Evolutionary conservation across 2,329 filamentous ascomycete genomes (phyloP).

Genomic region (Pleomassaria siparia): DNA sequence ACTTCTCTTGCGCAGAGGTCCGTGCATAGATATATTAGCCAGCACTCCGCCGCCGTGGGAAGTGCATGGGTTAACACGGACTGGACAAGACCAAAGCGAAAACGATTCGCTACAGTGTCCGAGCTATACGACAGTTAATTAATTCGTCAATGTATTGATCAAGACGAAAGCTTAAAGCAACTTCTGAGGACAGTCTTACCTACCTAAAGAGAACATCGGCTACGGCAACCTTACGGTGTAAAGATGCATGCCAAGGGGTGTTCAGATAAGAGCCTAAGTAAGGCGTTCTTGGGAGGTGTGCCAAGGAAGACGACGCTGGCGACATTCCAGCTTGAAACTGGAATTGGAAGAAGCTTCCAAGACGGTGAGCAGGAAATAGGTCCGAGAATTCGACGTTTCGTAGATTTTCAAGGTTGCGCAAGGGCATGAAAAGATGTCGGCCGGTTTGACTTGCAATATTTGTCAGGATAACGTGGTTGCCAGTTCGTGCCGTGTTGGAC

Average conservation of each 20-base stretch:
- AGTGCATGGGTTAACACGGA: slow-evolving; percentile 11
- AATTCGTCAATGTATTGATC: slow-evolving; percentile 19
- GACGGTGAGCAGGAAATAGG: neutral
- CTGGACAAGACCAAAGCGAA: slow-evolving; percentile 6
- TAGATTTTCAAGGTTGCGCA: neutral
- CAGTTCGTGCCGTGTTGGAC: too few species aligned
- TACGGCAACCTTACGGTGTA: slow-evolving; percentile 4
- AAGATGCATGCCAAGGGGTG: slow-evolving; percentile 22
- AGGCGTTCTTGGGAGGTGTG: slow-evolving; percentile 11
- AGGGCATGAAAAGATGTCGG: too few species aligned
- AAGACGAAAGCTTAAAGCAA: slow-evolving; percentile 21
- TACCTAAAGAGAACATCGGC: slow-evolving; percentile 18
- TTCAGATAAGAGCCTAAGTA: slow-evolving; percentile 17
- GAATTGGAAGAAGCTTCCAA: neutral
- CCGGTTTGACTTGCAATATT: too few species aligned
- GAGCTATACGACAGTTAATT: slow-evolving; percentile 16
- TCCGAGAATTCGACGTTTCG: neutral
- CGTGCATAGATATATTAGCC: slow-evolving; percentile 29
- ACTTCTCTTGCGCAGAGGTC: slow-evolving; percentile 9
- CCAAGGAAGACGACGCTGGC: slow-evolving; percentile 7
- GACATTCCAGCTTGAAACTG: neutral
- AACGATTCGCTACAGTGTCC: slow-evolving; percentile 12
- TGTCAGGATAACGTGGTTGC: too few species aligned
- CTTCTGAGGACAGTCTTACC: slow-evolving; percentile 11
- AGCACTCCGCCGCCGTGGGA: slow-evolving; percentile 14